Conservation (phyloP, 305 asterid species). For the Solanum hybrid region DNA sequence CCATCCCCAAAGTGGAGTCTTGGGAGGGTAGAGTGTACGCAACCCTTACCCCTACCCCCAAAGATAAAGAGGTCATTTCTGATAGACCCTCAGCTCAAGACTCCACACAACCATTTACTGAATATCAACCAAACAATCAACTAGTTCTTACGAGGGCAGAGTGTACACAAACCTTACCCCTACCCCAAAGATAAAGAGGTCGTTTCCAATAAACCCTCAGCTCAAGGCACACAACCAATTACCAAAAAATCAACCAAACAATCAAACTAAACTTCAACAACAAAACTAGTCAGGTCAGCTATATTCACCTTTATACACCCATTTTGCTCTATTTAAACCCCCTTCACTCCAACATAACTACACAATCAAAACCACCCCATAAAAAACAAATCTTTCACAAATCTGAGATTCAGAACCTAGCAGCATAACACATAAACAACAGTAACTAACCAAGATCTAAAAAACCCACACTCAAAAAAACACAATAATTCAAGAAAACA, state of each 20-base stretch:
- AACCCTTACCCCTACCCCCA: neutral
- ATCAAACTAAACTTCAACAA: neutral
- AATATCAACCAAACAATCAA: neutral
- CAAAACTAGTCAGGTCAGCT: neutral
- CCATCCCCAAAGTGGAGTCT: neutral
- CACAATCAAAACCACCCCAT: neutral
- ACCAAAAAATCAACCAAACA: neutral
- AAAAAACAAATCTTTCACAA: neutral
- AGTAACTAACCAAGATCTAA: neutral
- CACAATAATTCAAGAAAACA: neutral
- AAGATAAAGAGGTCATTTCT: neutral
- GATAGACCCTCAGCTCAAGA: neutral
- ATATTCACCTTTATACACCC: neutral
- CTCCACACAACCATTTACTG: neutral
- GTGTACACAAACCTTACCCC: neutral
- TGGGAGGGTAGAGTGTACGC: neutral
- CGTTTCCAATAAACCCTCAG: neutral
- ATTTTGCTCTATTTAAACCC: neutral
- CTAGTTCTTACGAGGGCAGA: neutral
- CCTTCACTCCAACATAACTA: neutral
- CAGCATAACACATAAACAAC: neutral
- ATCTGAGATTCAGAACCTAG: neutral
- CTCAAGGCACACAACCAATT: neutral
- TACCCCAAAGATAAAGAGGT: neutral
- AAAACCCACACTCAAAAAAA: neutral